Percentiles rank a stretch among this genome's conserved stretches.
Evolutionary conservation across 805 yeast genomes (phyloP).

Genomic region (Debaryomyces tyrocola): DNA sequence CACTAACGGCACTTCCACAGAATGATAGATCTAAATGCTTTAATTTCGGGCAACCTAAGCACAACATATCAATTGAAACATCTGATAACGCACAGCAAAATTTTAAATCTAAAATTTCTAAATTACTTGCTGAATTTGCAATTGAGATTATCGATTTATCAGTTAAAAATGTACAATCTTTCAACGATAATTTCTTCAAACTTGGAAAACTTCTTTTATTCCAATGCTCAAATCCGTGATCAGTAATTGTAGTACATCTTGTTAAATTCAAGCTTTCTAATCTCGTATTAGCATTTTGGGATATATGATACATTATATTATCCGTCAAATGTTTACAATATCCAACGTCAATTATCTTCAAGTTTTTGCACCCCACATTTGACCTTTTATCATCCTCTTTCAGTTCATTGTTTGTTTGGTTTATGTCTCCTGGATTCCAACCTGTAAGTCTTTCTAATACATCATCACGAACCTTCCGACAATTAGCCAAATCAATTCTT

Average conservation of each 20-base stretch:
- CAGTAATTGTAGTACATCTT: constrained; percentile 77
- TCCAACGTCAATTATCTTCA: constrained; percentile 57
- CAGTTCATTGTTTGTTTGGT: constrained; percentile 9
- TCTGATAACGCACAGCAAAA: constrained; percentile 79
- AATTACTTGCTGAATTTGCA: constrained; percentile 58
- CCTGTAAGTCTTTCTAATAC: constrained; percentile 72
- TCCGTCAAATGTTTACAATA: constrained; percentile 79
- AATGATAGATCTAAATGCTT: constrained; percentile 59
- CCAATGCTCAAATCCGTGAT: constrained; percentile 71
- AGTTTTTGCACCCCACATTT: constrained; percentile 57
- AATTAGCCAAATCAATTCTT: constrained; percentile 67
- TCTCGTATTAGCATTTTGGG: constrained; percentile 55
- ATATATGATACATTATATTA: constrained; percentile 60
- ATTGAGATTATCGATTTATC: constrained; percentile 63
- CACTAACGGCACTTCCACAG: constrained; percentile 81
- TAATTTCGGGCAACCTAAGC: constrained; percentile 63
- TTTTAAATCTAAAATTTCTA: constrained; percentile 59
- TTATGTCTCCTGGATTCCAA: constrained; percentile 30
- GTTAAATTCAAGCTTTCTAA: constrained; percentile 61
- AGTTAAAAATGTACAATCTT: constrained; percentile 73
- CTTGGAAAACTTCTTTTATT: constrained; percentile 54
- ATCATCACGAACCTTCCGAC: constrained; percentile 70
- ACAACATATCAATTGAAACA: constrained; percentile 62
- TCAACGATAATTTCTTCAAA: constrained; percentile 51
- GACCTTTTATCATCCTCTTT: constrained; percentile 4